Evolutionary conservation across 176 grass and related monocot genomes (phyloP).

Genomic region (Aegilops bicornis): DNA sequence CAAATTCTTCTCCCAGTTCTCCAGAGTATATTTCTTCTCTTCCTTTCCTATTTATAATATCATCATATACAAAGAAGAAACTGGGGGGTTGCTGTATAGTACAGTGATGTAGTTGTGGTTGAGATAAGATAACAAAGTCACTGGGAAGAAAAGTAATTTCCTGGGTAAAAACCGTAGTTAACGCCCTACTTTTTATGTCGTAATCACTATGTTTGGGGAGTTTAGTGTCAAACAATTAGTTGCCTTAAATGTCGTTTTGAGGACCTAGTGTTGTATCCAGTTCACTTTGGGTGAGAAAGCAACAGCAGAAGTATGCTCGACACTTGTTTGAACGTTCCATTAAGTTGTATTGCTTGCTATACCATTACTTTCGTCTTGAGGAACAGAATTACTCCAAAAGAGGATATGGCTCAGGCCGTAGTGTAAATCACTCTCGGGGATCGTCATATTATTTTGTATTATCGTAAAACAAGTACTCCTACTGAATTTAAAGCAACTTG

Average conservation of each 20-base stretch:
- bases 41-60: constrained; percentile 2
- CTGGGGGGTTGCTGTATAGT: neutral
- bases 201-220: neutral
- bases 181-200: neutral
- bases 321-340: neutral
- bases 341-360: neutral
- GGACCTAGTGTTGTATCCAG: neutral
- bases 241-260: neutral
- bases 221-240: neutral
- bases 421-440: neutral
- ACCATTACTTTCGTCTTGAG: neutral
- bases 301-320: neutral
- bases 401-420: neutral
- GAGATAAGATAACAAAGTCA: neutral
- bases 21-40: neutral
- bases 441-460: neutral
- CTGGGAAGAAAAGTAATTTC: neutral
- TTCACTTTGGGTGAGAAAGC: constrained; percentile 1
- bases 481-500: neutral
- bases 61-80: neutral
- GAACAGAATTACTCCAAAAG: neutral
- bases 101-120: neutral
- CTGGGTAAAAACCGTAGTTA: constrained; percentile 14
- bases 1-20: neutral
- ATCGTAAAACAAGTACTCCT: neutral